Base-by-base conservation (phyloP, 805 yeast species). In the Lipomyces sp. region DNA sequence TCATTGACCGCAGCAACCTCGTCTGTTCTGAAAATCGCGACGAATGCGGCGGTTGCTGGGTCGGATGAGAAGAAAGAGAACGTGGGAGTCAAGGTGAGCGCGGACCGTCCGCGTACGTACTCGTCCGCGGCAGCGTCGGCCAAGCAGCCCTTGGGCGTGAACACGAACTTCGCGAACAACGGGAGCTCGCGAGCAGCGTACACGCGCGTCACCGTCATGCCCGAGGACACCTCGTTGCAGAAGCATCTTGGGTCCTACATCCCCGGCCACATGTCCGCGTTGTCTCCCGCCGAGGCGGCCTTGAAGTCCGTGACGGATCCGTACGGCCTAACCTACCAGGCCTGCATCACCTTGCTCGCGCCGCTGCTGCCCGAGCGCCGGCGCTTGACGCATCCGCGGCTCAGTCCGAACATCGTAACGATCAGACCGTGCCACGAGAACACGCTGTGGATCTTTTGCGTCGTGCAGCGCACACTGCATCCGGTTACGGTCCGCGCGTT, bases 401-500 rank as follows among this genome's bases (percentile, higher is more conserved):
- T 52, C 37, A 54, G 58, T 38, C 58, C 58, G n/a, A 54, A 54
- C 18, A 54, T 54, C 22, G 58, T 54, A 10, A 54, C 58, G 13
- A 52, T 54, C 23, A 26, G 58, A 19, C 58, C 58, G 10, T 54
- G 58, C 39, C 51, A 54, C 29, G 58, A 54, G 34, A 54, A 54
- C 28, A 54, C 58, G 21, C 50, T 54, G 31, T 54, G 58, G 58
- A 47, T 54, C 5, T 54, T 54, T 33, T 54, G 58, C 22, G 58
- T 49, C 16, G 41, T 54, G 18, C 58, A 54, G 39, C 52, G 48
- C 21, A 54, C 58, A n/a, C 35, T 54, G 22, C 58, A 54, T 43
- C 58, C 58, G 11, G 53, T 54, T 8, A 54, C 57, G n/a, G 58
- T 54, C 4, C 58, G 58, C 28, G 58, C 58, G 8, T 54, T 54